phyloP scores from a whole-genome alignment of 345 rosid species.

The Geranium rotundifolium region DNA sequence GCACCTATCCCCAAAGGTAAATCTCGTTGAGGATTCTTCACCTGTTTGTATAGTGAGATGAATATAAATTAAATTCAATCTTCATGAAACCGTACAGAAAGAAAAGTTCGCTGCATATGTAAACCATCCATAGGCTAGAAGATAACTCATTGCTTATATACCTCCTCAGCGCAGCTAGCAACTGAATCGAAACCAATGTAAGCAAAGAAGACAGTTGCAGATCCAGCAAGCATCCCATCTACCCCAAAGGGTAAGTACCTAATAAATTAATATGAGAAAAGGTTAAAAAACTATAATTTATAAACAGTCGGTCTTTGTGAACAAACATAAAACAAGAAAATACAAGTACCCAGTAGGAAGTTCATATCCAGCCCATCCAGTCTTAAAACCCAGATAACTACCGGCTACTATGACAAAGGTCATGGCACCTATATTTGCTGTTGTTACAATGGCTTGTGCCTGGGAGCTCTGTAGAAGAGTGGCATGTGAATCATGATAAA shows the following conservation, averaged over 20 bases:
- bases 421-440: slow-evolving; percentile 73
- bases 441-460: slow-evolving; percentile 72
- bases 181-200: slow-evolving; percentile 95
- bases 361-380: slow-evolving; percentile 88
- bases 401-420: slow-evolving; percentile 78
- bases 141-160: slow-evolving; percentile 5
- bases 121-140: background rate
- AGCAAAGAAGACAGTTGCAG: slow-evolving; percentile 94
- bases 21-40: slow-evolving; percentile 91
- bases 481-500: too few relatives aligned
- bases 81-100: too few relatives aligned
- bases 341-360: slow-evolving; percentile 74
- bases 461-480: slow-evolving; percentile 56
- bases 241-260: slow-evolving; percentile 91
- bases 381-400: slow-evolving; percentile 71
- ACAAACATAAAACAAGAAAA: slow-evolving; percentile 2
- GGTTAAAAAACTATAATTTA: too few relatives aligned
- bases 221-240: slow-evolving; percentile 94
- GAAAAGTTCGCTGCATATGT: too few relatives aligned
- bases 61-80: too few relatives aligned
- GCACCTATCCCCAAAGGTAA: slow-evolving; percentile 87
- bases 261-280: background rate
- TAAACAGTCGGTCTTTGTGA: background rate
- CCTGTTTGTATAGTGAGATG: slow-evolving; percentile 28
- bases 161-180: slow-evolving; percentile 99